phyloP scores from a whole-genome alignment of 83 land plant genomes.

The Diphasiastrum complanatum region DNA sequence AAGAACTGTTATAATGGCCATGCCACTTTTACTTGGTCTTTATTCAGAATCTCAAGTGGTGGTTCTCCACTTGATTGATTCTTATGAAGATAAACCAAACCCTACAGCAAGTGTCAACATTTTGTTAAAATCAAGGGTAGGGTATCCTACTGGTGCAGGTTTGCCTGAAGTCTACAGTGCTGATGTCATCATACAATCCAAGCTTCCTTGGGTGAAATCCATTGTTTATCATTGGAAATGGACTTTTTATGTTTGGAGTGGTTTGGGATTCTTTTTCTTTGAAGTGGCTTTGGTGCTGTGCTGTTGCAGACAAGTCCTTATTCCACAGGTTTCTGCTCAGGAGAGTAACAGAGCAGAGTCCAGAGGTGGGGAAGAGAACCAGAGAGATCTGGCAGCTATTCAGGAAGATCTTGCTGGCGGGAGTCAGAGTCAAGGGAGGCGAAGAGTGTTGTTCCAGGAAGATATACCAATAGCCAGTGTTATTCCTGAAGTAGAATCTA shows the following conservation, averaged over 20 bases:
- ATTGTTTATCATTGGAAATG: not conserved
- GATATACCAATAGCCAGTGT: too few species aligned
- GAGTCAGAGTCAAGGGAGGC: too few species aligned
- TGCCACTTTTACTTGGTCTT: not conserved
- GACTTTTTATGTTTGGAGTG: not conserved
- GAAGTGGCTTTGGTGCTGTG: not conserved
- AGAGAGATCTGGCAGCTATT: too few species aligned
- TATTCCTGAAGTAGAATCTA: too few species aligned
- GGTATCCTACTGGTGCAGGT: not conserved
- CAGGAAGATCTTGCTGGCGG: too few species aligned
- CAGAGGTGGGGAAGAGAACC: too few species aligned
- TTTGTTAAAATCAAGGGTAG: conserved; percentile 1
- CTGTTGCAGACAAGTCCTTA: too few species aligned
- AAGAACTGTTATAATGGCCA: not conserved
- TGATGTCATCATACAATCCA: not conserved
- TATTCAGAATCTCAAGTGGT: not conserved
- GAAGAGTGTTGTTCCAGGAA: too few species aligned
- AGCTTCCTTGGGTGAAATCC: not conserved
- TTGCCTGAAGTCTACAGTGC: conserved; percentile 6
- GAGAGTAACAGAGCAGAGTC: too few species aligned
- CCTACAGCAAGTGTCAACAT: not conserved
- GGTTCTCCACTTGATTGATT: not conserved
- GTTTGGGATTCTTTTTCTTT: not conserved
- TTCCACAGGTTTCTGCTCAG: too few species aligned
- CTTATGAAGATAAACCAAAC: not conserved